Conservation (phyloP, 2,329 filamentous ascomycete genomes). For the Taxawa tesnikishii region DNA sequence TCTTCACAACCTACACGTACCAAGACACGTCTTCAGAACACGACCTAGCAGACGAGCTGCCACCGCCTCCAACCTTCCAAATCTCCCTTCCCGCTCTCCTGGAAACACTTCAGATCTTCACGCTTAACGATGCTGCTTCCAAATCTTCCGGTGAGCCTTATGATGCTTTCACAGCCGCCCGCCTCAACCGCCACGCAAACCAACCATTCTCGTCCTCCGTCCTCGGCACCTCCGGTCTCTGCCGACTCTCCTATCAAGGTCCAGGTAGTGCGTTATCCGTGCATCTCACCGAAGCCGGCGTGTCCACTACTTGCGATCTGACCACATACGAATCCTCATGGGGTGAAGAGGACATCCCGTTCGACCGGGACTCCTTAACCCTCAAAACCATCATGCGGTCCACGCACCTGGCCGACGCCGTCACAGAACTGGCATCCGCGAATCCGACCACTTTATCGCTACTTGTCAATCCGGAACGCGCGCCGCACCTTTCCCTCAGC, state of each 20-base stretch:
- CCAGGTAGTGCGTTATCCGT: slow-evolving; percentile 77
- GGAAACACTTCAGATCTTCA: slow-evolving; percentile 92
- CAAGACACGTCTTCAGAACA: slow-evolving; percentile 34
- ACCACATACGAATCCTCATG: slow-evolving; percentile 59
- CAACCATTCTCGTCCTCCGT: slow-evolving; percentile 76
- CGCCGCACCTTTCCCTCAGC: slow-evolving; percentile 62
- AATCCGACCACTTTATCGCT: slow-evolving; percentile 45
- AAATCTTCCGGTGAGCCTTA: slow-evolving; percentile 21
- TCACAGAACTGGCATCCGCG: slow-evolving; percentile 56
- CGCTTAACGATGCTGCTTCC: slow-evolving; percentile 34
- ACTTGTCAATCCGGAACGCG: slow-evolving; percentile 25
- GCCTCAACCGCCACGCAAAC: slow-evolving; percentile 27
- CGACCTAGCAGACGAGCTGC: slow-evolving; percentile 22
- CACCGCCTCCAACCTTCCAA: slow-evolving; percentile 54
- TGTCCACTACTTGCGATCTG: slow-evolving; percentile 81
- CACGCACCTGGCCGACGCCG: slow-evolving; percentile 57
- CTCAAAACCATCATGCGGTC: slow-evolving; percentile 95
- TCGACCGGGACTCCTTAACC: slow-evolving; percentile 64
- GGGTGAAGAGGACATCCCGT: slow-evolving; percentile 86
- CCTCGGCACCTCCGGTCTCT: slow-evolving; percentile 74
- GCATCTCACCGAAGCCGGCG: slow-evolving; percentile 83
- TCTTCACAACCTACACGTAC: slow-evolving; percentile 79
- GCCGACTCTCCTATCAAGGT: slow-evolving; percentile 65
- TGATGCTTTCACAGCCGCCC: slow-evolving; percentile 24
- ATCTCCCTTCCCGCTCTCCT: slow-evolving; percentile 78